phyloP scores from a whole-genome alignment of 768 basidiomycete genomes.

The Agrocybe praecox region DNA sequence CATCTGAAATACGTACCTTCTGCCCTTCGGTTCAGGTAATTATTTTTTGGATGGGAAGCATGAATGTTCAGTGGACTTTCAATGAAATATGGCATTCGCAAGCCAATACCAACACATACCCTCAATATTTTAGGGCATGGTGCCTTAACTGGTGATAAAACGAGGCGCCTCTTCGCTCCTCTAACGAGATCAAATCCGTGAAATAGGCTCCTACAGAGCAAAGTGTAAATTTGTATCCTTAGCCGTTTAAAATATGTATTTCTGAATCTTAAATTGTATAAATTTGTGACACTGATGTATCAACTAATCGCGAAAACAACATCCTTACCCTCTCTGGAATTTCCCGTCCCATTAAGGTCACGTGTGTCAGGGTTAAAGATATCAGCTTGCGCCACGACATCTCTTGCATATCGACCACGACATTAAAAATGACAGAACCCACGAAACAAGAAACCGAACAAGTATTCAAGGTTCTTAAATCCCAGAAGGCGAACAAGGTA shows the following conservation, averaged over 20 bases:
- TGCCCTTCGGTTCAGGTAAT: slow-evolving; percentile 1
- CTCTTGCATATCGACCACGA: slow-evolving; percentile 17
- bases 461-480: slow-evolving; percentile 78
- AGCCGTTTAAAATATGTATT: too few species aligned
- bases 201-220: too few species aligned
- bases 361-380: slow-evolving; percentile 4
- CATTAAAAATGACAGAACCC: slow-evolving; percentile 62
- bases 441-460: slow-evolving; percentile 88
- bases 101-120: slow-evolving; percentile 6
- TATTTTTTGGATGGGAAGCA: slow-evolving; percentile 6
- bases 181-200: too few species aligned
- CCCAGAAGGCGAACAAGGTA: slow-evolving; percentile 90
- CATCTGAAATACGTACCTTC: slow-evolving; percentile 2
- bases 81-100: slow-evolving; percentile 14
- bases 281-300: too few species aligned
- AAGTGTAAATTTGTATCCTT: too few species aligned
- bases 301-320: too few species aligned
- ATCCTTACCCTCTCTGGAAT: too few species aligned
- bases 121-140: slow-evolving; percentile 17
- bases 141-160: background rate
- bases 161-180: too few species aligned
- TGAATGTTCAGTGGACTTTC: slow-evolving; percentile 9
- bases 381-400: slow-evolving; percentile 31
- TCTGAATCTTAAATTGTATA: too few species aligned
- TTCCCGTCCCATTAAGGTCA: slow-evolving; percentile 4